phyloP scores from a whole-genome alignment of 495 filamentous ascomycete genomes.

The Annulohypoxylon stygium region DNA sequence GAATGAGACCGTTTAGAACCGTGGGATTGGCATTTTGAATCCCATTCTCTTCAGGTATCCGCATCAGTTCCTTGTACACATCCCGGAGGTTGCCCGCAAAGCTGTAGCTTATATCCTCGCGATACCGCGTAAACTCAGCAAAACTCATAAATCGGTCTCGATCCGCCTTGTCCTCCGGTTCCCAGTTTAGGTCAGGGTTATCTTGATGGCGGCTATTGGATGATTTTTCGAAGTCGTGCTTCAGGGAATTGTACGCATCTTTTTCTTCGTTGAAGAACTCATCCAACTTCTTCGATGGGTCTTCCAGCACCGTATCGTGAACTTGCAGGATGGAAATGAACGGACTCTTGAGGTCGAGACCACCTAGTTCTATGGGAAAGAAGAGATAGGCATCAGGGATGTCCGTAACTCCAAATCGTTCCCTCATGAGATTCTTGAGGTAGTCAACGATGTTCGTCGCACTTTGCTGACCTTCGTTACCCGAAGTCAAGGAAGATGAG shows the following conservation, averaged over 20 bases:
- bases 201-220: neutral
- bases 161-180: slow-evolving; percentile 39
- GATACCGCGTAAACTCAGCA: slow-evolving; percentile 65
- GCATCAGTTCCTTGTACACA: slow-evolving; percentile 57
- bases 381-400: slow-evolving; percentile 79
- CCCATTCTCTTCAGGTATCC: slow-evolving; percentile 55
- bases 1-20: slow-evolving; percentile 48
- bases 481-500: slow-evolving; percentile 30
- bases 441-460: slow-evolving; percentile 69
- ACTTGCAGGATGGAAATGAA: slow-evolving; percentile 67
- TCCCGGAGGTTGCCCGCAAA: slow-evolving; percentile 42
- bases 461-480: slow-evolving; percentile 19
- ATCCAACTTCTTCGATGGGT: slow-evolving; percentile 60
- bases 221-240: slow-evolving; percentile 60
- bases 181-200: slow-evolving; percentile 12
- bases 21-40: slow-evolving; percentile 50
- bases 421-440: slow-evolving; percentile 66
- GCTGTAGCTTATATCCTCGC: slow-evolving; percentile 58
- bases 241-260: slow-evolving; percentile 60
- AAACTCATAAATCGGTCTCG: slow-evolving; percentile 64
- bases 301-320: slow-evolving; percentile 64
- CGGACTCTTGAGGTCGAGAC: slow-evolving; percentile 69
- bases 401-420: slow-evolving; percentile 66
- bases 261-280: slow-evolving; percentile 61
- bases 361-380: slow-evolving; percentile 71